Base-by-base conservation (phyloP, 176 grass and related monocot species). In the Dactylis glomerata region DNA sequence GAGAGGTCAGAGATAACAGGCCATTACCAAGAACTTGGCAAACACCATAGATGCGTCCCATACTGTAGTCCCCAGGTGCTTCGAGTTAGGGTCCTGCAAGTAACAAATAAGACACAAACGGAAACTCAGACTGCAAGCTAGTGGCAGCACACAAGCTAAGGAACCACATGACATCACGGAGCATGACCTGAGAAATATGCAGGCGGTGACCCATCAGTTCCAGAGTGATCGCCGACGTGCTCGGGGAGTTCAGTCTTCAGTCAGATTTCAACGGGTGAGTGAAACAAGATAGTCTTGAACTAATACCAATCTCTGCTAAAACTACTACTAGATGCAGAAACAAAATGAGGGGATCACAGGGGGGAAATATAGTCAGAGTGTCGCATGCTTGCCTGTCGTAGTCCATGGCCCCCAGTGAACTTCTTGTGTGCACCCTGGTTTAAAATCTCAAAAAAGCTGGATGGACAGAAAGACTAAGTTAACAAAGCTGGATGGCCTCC, bases 11-110 rank as follows among this genome's bases (percentile, higher is more conserved):
- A 55, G n/a, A 28, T 3, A 65, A 40, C 13, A 47, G 56, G 44
- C 1, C 1, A 81, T 86, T 94, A 98, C 96, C 96, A 98, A 76
- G 77, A 92, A 98, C 51, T 98, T 98, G 42, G 83, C 92, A 55
- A 98, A 94, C 45, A 98, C 96, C 96, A 98, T 98, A 4, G 93
- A 98, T 52, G 96, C 89, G 85, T 98, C 96, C 96, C 96, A 98
- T 56, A 98, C 96, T 27, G 96, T 95, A 23, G 92, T 98, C 1
- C 96, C 96, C 23, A 92, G 89, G 87, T 98, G 92, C 73, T 93
- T 95, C 9, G 96, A 98, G 63, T 98, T 98, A 1, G 96, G 96
- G 88, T 98, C 96, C 96, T 98, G 87, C 47, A 16, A 72, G 22
- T 26, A 77, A 27, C 7, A 41, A 23, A 76, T 14, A 16, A 47